Conservation (phyloP, 768 basidiomycete species). For the Harrya chromipes region DNA sequence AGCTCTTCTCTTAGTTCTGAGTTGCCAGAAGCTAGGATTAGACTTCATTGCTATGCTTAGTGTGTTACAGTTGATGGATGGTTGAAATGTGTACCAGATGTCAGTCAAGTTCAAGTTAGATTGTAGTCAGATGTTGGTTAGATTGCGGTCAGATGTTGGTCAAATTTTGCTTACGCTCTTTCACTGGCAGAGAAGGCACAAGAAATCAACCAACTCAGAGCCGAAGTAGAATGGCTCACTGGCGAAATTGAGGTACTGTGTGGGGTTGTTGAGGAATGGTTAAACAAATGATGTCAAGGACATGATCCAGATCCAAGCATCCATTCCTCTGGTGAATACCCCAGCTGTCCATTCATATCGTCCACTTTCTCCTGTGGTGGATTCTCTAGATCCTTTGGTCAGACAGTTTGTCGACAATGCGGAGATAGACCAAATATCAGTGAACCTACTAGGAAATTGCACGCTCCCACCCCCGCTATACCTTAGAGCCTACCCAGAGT, state of each 20-base stretch:
- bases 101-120: too few species aligned
- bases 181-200: slow-evolving; percentile 56
- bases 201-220: slow-evolving; percentile 65
- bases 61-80: too few species aligned
- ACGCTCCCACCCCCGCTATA: too few species aligned
- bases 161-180: too few species aligned
- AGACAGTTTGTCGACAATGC: slow-evolving; percentile 50
- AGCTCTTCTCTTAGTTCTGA: too few species aligned
- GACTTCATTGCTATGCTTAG: too few species aligned
- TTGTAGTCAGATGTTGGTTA: too few species aligned
- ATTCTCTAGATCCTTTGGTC: slow-evolving; percentile 7
- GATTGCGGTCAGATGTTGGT: too few species aligned
- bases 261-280: slow-evolving; percentile 82
- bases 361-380: background rate
- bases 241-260: slow-evolving; percentile 86
- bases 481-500: too few species aligned
- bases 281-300: slow-evolving; percentile 64
- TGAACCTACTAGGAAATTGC: too few species aligned
- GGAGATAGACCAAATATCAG: slow-evolving; percentile 60
- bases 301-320: slow-evolving; percentile 38
- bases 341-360: background rate
- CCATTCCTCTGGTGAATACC: background rate
- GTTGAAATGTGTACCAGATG: too few species aligned
- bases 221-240: slow-evolving; percentile 77
- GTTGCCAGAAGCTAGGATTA: too few species aligned